Evolutionary conservation across 345 rosid species (phyloP).

Genomic region (Rhizophora apiculata): DNA sequence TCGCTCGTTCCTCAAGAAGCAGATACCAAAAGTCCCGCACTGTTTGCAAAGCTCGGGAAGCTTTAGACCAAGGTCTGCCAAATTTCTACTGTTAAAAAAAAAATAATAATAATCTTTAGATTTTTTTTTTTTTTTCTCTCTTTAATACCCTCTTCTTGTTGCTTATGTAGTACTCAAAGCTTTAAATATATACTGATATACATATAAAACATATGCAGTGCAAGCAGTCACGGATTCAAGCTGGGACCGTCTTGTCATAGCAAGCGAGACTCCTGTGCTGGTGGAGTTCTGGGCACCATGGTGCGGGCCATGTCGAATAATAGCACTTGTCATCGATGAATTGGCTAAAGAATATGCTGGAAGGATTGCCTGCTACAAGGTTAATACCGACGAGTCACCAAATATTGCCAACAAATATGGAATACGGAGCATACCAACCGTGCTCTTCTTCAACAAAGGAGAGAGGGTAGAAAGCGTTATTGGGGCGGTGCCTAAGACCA

Average conservation of each 20-base stretch:
- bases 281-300: conserved; percentile 88
- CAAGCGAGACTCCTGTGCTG: conserved; percentile 43
- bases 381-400: conserved; percentile 72
- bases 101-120: neutral
- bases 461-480: conserved; percentile 73
- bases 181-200: neutral
- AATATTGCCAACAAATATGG: conserved; percentile 55
- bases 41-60: conserved; percentile 61
- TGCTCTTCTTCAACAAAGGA: conserved; percentile 63
- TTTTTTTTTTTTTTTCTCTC: too few relatives aligned
- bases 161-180: neutral
- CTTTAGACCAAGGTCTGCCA: conserved; percentile 47
- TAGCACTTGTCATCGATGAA: conserved; percentile 57
- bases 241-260: conserved; percentile 47
- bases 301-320: conserved; percentile 82
- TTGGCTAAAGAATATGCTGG: conserved; percentile 65
- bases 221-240: conserved; percentile 48
- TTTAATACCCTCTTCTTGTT: too few relatives aligned
- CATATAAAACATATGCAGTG: conserved; percentile 34
- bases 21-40: conserved; percentile 30
- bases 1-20: conserved; percentile 13
- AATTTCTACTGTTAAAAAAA: neutral
- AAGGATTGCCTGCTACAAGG: conserved; percentile 53
- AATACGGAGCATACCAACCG: conserved; percentile 72
- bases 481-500: conserved; percentile 72